A percentile compares a stretch with the other conserved stretches of the same genome.
phyloP scores from a whole-genome alignment of 2,329 filamentous ascomycete species.

The Pyrenochaeta sp. region DNA sequence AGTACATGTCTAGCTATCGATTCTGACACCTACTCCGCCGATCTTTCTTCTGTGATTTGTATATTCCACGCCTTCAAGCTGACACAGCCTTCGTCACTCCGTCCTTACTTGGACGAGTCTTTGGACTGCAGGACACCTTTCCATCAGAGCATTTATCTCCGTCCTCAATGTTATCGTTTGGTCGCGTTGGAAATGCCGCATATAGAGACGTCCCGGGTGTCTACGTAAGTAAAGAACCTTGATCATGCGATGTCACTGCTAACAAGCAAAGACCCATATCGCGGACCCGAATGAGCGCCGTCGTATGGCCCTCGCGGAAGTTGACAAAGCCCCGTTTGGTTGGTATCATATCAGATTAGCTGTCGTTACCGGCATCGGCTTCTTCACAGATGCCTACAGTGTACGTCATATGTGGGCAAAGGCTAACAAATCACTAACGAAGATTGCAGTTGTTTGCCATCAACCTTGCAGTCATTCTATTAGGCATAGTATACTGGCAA shows the following conservation, averaged over 20 bases:
- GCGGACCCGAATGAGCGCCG: slow-evolving; percentile 46
- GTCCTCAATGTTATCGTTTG: slow-evolving; percentile 35
- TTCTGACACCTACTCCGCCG: slow-evolving; percentile 10
- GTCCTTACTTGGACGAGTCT: slow-evolving; percentile 5
- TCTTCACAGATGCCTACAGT: slow-evolving; percentile 84
- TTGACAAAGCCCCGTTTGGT: slow-evolving; percentile 34
- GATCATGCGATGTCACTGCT: slow-evolving; percentile 9
- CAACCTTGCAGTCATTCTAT: slow-evolving; percentile 63
- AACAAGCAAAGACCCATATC: slow-evolving; percentile 36
- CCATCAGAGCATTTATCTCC: slow-evolving; percentile 5
- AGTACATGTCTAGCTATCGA: slow-evolving; percentile 2
- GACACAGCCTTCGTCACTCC: slow-evolving; percentile 10
- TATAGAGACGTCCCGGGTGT: slow-evolving; percentile 44
- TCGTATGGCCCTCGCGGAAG: slow-evolving; percentile 47
- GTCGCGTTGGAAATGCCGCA: slow-evolving; percentile 40
- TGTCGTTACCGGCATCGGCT: slow-evolving; percentile 81
- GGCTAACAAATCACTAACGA: slow-evolving; percentile 8
- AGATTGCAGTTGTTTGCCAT: slow-evolving; percentile 65
- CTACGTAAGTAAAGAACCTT: slow-evolving; percentile 26
- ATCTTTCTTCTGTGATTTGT: slow-evolving; percentile 13
- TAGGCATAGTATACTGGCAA: slow-evolving; percentile 81
- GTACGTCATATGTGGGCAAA: slow-evolving; percentile 16
- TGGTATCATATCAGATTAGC: slow-evolving; percentile 77
- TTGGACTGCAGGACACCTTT: slow-evolving; percentile 3
- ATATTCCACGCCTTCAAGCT: slow-evolving; percentile 3